These are phyloP conservation scores for Areca catechu DNA, from an alignment of 176 grass and related monocot genomes.

Conservation along the genomic window DNA sequence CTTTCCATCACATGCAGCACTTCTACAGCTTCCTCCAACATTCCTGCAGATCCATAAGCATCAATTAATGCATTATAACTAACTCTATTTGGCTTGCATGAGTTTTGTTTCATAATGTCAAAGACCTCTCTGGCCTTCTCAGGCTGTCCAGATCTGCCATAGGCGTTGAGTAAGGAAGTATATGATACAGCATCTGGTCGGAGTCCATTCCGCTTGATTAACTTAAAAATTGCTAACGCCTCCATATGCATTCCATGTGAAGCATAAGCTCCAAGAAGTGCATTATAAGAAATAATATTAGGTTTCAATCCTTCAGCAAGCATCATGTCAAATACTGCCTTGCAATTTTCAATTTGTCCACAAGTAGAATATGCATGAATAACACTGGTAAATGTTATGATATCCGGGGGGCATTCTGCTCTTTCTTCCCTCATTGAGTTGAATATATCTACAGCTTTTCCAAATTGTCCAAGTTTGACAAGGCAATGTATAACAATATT, in stretches of 20 bases:
- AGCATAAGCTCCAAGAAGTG: slow-evolving; percentile 83
- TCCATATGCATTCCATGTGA: slow-evolving; percentile 66
- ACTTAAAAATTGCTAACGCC: slow-evolving; percentile 62
- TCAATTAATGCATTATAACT: slow-evolving; percentile 97
- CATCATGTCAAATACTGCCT: slow-evolving; percentile 87
- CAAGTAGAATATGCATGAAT: slow-evolving; percentile 78
- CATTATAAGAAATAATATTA: slow-evolving; percentile 87
- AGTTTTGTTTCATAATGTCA: slow-evolving; percentile 56
- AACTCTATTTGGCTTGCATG: slow-evolving; percentile 81
- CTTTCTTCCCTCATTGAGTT: slow-evolving; percentile 71
- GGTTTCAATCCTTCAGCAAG: slow-evolving; percentile 78
- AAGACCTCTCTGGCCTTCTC: slow-evolving; percentile 67
- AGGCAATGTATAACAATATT: slow-evolving; percentile 91
- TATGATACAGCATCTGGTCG: slow-evolving; percentile 76
- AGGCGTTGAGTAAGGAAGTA: slow-evolving; percentile 88
- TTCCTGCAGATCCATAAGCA: slow-evolving; percentile 81
- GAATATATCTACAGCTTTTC: slow-evolving; percentile 67
- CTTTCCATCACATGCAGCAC: slow-evolving; percentile 74
- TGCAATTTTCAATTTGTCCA: slow-evolving; percentile 86
- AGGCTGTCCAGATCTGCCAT: slow-evolving; percentile 77
- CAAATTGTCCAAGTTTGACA: slow-evolving; percentile 61
- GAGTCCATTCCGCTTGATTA: slow-evolving; percentile 58
- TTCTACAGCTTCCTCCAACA: slow-evolving; percentile 58
- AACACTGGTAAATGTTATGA: slow-evolving; percentile 88
- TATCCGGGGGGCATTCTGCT: slow-evolving; percentile 59